These are phyloP conservation scores for Echinosophora koreensis DNA, from an alignment of 306 rosid species.

Conservation along the genomic window DNA sequence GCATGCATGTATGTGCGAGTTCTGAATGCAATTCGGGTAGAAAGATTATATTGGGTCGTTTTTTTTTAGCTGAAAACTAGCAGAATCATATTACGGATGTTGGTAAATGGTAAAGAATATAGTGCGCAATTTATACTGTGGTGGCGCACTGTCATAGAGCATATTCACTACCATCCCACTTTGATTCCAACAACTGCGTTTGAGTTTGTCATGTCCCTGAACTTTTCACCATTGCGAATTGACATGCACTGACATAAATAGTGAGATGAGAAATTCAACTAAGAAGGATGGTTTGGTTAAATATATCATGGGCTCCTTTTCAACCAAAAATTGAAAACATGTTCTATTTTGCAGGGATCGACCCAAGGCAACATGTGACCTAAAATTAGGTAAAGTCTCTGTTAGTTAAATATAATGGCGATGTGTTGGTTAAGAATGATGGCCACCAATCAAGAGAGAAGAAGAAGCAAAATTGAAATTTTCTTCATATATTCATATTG, in stretches of 20 bases:
- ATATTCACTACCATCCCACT: slow-evolving; percentile 39
- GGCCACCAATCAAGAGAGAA: too few species aligned
- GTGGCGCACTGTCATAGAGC: slow-evolving; percentile 45
- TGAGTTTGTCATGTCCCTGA: slow-evolving; percentile 25
- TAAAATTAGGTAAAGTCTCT: too few species aligned
- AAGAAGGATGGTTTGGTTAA: too few species aligned
- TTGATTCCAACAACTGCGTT: slow-evolving; percentile 27
- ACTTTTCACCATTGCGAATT: slow-evolving; percentile 37
- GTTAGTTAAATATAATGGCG: too few species aligned
- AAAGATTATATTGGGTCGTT: background rate
- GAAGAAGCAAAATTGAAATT: too few species aligned
- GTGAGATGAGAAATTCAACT: too few species aligned
- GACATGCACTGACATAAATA: slow-evolving; percentile 35
- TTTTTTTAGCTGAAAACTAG: background rate
- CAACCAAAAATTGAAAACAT: too few species aligned
- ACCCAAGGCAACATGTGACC: too few species aligned
- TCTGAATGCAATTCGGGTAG: background rate
- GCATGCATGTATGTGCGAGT: background rate
- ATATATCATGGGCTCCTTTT: too few species aligned
- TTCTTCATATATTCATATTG: too few species aligned
- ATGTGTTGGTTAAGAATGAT: too few species aligned
- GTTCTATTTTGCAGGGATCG: too few species aligned
- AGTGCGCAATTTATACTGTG: slow-evolving; percentile 34
- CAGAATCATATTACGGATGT: background rate
- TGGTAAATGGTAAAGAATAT: slow-evolving; percentile 31